Conservation (phyloP, 768 basidiomycete species). For the Boletus rufocinnamomeus region DNA sequence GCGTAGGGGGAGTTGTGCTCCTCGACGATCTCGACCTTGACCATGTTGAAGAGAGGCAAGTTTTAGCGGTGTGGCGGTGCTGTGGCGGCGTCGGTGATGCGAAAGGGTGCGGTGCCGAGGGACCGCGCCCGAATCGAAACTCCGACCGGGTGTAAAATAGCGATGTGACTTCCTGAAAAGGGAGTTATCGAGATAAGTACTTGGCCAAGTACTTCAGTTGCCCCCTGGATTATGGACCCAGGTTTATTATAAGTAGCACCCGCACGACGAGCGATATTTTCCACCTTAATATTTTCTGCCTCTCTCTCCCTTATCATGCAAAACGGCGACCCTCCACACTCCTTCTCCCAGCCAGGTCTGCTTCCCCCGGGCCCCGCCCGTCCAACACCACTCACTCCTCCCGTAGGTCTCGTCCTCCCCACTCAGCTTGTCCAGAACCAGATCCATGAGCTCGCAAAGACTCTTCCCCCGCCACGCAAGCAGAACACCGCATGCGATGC, state of each 20-base stretch:
- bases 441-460: conserved; percentile 79
- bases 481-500: conserved; percentile 95
- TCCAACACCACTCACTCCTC: neutral
- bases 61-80: conserved; percentile 18
- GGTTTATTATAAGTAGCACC: conserved; percentile 29
- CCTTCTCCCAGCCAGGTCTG: conserved; percentile 38
- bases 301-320: conserved; percentile 33
- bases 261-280: conserved; percentile 19
- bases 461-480: conserved; percentile 81
- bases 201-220: conserved; percentile 19
- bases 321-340: conserved; percentile 30
- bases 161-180: conserved; percentile 3
- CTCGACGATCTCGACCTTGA: conserved; percentile 90
- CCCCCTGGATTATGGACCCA: conserved; percentile 19
- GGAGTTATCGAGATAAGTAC: conserved; percentile 28
- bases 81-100: conserved; percentile 23
- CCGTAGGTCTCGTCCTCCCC: conserved; percentile 60
- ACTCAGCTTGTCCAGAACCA: conserved; percentile 74
- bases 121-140: conserved; percentile 22
- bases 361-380: neutral
- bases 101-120: conserved; percentile 32
- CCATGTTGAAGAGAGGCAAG: conserved; percentile 53
- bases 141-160: conserved; percentile 23
- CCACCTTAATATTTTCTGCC: conserved; percentile 30
- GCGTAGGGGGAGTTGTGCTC: conserved; percentile 78